A percentile compares a stretch with the other conserved stretches of the same genome.
Conservation (phyloP, 345 rosid genomes). For the Xanthoceras sorbifolium region DNA sequence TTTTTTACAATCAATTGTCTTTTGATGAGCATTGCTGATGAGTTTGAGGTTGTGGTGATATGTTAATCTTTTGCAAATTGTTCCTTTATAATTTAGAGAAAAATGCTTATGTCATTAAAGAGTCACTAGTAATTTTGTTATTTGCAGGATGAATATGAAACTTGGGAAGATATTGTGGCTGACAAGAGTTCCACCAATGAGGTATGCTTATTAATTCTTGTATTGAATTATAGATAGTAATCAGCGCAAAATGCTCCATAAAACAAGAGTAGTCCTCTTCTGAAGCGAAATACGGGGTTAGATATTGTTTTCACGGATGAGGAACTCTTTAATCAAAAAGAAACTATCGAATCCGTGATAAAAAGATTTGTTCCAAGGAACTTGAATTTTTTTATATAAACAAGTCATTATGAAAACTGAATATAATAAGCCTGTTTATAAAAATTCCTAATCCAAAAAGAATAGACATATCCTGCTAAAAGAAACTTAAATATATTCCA, state of each 20-base stretch:
- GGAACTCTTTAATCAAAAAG: not conserved
- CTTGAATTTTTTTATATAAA: not conserved
- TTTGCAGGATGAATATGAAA: slow-evolving; percentile 60
- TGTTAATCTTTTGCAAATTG: not conserved
- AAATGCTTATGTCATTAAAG: not conserved
- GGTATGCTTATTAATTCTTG: slow-evolving; percentile 39
- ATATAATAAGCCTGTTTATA: not conserved
- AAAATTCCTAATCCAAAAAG: not conserved
- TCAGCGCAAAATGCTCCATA: not conserved
- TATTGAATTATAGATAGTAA: not conserved
- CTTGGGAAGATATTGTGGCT: slow-evolving; percentile 68
- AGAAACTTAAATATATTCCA: not conserved
- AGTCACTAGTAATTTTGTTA: not conserved
- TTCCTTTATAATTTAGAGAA: not conserved
- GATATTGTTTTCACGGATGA: no score
- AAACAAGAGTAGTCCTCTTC: not conserved
- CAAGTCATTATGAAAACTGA: not conserved
- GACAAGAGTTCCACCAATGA: slow-evolving; percentile 38
- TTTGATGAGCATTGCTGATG: not conserved
- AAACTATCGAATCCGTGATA: not conserved
- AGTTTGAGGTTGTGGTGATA: not conserved
- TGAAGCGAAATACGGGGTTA: no score
- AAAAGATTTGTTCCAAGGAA: not conserved
- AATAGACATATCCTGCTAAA: not conserved
- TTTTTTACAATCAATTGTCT: not conserved